phyloP scores from a whole-genome alignment of 2,329 filamentous ascomycete genomes.

The Emergomyces africanus region DNA sequence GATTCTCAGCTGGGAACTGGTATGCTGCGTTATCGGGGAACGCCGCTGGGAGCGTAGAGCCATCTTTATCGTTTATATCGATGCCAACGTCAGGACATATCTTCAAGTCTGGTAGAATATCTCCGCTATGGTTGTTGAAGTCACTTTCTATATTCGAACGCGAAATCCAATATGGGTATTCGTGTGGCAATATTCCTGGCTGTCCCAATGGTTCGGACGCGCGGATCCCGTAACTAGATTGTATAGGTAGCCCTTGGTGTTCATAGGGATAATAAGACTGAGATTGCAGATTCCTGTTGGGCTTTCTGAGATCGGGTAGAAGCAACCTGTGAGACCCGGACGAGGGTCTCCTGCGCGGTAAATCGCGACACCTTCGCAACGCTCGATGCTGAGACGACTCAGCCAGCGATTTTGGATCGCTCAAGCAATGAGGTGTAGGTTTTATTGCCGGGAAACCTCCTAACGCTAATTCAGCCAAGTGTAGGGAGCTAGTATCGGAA shows the following conservation, averaged over 20 bases:
- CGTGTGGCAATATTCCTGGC: background rate
- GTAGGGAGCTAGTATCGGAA: background rate
- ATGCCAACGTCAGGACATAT: background rate
- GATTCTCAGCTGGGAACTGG: background rate
- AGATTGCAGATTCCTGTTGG: background rate
- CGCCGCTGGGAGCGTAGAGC: background rate
- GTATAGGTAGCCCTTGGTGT: background rate
- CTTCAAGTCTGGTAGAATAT: background rate
- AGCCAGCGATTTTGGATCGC: background rate
- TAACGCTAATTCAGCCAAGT: background rate
- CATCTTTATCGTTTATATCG: background rate
- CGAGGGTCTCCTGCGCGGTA: background rate
- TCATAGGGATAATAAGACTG: background rate
- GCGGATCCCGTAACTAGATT: background rate
- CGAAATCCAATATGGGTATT: background rate
- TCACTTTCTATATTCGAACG: background rate
- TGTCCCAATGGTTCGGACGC: background rate
- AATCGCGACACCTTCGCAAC: background rate
- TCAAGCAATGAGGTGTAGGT: background rate
- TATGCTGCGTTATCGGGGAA: background rate
- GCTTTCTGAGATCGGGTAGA: background rate
- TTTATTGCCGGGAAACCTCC: too few species aligned
- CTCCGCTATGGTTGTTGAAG: background rate
- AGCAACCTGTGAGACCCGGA: background rate
- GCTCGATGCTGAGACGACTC: background rate